Evolutionary conservation across 352 stramenopile species (phyloP), one percentile per base, ranked within the genome.

Genomic region (Phytophthora podocarpi): DNA sequence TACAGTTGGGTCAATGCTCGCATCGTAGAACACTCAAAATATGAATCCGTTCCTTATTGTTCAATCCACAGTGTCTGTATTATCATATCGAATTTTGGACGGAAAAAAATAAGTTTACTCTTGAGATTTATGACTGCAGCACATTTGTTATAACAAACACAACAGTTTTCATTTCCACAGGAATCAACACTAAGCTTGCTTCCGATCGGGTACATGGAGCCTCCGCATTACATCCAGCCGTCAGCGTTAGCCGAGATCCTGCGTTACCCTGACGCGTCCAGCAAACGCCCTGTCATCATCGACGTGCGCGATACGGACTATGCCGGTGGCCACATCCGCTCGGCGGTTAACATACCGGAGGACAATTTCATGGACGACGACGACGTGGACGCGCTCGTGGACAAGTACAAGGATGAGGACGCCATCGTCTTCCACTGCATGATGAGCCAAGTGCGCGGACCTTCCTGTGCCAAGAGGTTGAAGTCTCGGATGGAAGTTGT

Each of bases 351-450:
- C 67, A 63, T 94, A 30, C 76, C 85, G 0, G 82, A 91, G 67
- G 85, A 85, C 23, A 74, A 83, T 67, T 93, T 96, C 55, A 78
- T 88, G 51, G 82, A 92, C 50, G 83, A 96, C 60, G 77, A 82
- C 47, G 72, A 89, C n/a, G 82, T 96, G 23, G 85, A 96, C 60
- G 76, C 74, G 36, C 65, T 96, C 24, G 82, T 96, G 43, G 34
- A 67, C 18, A 78, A 77, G 39, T 90, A 85, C 67, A 79, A 89
- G 64, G 57, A 85, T 50, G 68, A 85, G 46, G 65, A 82, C 27
- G 49, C 72, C 42, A 75, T 96, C 64, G 79, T 96, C 21, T 94
- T 96, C 58, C 87, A 96, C 69, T 96, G 87, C 74, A 94, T 94
- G 83, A 74, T 96, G 71, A 96, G 84, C 31, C 87, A 95, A 63